phyloP scores from a whole-genome alignment of 2,329 filamentous ascomycete species.

The Aspergillus ustus region DNA sequence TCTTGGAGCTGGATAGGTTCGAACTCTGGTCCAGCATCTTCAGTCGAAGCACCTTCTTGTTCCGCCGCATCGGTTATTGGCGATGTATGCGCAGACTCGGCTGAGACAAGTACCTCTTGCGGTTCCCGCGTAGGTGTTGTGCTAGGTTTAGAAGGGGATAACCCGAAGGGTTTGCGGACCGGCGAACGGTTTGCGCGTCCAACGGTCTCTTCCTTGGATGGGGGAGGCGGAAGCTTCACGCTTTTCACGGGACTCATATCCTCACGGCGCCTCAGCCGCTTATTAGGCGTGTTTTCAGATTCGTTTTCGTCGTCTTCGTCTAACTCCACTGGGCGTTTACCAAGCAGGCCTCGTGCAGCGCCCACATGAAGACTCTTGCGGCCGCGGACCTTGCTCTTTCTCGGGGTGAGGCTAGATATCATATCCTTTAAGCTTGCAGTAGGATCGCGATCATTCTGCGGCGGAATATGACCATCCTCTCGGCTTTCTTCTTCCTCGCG shows the following conservation, averaged over 20 bases:
- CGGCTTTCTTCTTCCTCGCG: slow-evolving; percentile 64
- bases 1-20: slow-evolving; percentile 83
- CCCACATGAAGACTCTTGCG: slow-evolving; percentile 79
- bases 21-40: slow-evolving; percentile 52
- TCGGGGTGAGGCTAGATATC: slow-evolving; percentile 78
- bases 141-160: slow-evolving; percentile 41
- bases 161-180: slow-evolving; percentile 42
- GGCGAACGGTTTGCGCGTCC: slow-evolving; percentile 60
- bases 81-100: slow-evolving; percentile 43
- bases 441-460: slow-evolving; percentile 62
- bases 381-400: slow-evolving; percentile 68
- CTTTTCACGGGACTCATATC: slow-evolving; percentile 75
- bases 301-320: slow-evolving; percentile 66
- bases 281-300: slow-evolving; percentile 57
- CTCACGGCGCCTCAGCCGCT: slow-evolving; percentile 72
- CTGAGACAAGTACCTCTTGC: slow-evolving; percentile 45
- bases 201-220: slow-evolving; percentile 68
- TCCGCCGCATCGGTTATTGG: slow-evolving; percentile 49
- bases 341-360: slow-evolving; percentile 72
- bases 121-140: slow-evolving; percentile 56
- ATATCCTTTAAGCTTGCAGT: slow-evolving; percentile 74
- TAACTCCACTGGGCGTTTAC: slow-evolving; percentile 74
- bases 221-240: slow-evolving; percentile 70
- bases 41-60: slow-evolving; percentile 49
- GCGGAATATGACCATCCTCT: slow-evolving; percentile 59